A percentile compares a stretch with the other conserved stretches of the same genome.
phyloP scores from a whole-genome alignment of 2,329 filamentous ascomycete genomes.

The Scedosporium minutisporum region DNA sequence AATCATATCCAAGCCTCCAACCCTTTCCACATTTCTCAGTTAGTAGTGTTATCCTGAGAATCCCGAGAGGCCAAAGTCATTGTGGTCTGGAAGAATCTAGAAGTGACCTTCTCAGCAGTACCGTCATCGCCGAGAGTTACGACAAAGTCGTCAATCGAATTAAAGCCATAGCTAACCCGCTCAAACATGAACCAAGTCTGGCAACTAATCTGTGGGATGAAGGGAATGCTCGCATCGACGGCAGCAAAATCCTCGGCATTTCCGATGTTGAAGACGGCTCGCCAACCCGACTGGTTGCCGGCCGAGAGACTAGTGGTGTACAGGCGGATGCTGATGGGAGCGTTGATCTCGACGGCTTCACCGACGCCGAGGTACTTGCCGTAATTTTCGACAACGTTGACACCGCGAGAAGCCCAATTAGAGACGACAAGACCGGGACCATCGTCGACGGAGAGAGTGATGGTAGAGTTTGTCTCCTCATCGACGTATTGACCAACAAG shows the following conservation, averaged over 20 bases:
- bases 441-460: slow-evolving; percentile 26
- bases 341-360: slow-evolving; percentile 6
- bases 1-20: no score
- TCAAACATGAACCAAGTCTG: slow-evolving; percentile 1
- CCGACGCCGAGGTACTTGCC: slow-evolving; percentile 15
- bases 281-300: slow-evolving; percentile 19
- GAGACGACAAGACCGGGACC: slow-evolving; percentile 28
- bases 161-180: neutral
- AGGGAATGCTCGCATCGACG: neutral
- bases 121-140: neutral
- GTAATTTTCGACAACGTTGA: slow-evolving; percentile 28
- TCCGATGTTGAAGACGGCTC: slow-evolving; percentile 18
- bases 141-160: slow-evolving; percentile 4
- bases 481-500: slow-evolving; percentile 30
- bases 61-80: neutral
- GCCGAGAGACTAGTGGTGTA: slow-evolving; percentile 19
- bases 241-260: neutral
- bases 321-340: slow-evolving; percentile 16
- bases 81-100: neutral
- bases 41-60: neutral
- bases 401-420: slow-evolving; percentile 28
- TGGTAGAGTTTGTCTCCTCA: slow-evolving; percentile 25
- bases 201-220: neutral
- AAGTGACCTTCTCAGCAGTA: neutral
- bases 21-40: neutral